These are phyloP conservation scores for Camillea tinctor DNA, from an alignment of 2,329 filamentous ascomycete genomes.

Conservation along the genomic window DNA sequence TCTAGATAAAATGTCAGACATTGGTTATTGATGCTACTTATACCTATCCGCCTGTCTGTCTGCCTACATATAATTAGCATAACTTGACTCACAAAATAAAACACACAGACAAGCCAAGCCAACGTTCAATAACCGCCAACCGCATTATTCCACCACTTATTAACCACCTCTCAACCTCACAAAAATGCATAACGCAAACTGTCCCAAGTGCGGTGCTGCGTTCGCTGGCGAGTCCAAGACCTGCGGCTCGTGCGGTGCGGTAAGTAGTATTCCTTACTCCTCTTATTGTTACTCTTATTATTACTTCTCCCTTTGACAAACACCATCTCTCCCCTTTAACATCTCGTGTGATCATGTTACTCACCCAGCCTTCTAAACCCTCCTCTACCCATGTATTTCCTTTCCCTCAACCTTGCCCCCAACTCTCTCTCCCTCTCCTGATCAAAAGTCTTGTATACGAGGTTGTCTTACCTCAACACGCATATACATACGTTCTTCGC, in stretches of 20 bases:
- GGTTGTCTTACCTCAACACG: no score
- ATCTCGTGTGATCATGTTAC: no score
- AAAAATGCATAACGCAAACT: slow-evolving; percentile 43
- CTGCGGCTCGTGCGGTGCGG: slow-evolving; percentile 56
- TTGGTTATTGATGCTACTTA: background rate
- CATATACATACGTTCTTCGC: no score
- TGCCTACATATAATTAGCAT: slow-evolving; percentile 2
- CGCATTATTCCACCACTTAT: slow-evolving; percentile 2
- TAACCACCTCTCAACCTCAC: slow-evolving; percentile 1
- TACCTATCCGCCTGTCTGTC: slow-evolving; percentile 1
- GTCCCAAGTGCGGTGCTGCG: slow-evolving; percentile 57
- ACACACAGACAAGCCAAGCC: background rate
- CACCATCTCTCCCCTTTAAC: background rate
- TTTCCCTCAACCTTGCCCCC: no score
- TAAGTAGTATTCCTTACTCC: slow-evolving; percentile 36
- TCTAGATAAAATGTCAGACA: background rate
- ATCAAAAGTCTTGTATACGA: no score
- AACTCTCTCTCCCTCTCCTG: no score
- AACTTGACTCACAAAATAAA: slow-evolving; percentile 21
- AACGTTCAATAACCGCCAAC: background rate
- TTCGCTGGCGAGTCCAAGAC: slow-evolving; percentile 48
- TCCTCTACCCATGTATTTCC: no score
- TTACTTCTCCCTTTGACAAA: background rate
- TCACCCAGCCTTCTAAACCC: no score
- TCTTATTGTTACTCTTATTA: background rate